Evolutionary conservation across 345 rosid species (phyloP), one percentile per base, ranked within the genome.

Genomic region (Eucalyptus marginata): DNA sequence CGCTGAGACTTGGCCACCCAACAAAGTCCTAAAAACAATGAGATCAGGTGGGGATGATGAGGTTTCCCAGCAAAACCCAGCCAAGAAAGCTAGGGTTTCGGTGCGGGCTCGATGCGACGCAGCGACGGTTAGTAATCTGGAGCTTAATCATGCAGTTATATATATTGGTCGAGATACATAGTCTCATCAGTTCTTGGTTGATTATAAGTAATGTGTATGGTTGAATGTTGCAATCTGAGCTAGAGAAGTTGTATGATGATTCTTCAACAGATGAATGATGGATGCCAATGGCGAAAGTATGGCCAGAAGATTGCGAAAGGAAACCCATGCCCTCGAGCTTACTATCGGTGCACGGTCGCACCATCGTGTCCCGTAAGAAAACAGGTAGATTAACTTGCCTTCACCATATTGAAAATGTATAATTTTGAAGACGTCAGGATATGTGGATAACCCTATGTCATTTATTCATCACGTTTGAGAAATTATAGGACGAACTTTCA

Each of bases 211-310:
- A 71, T 71, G 14, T 71, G 46, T 36, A 9, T n/a, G n/a, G 87
- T 51, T 51, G 62, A 50, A 71, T 86, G 44, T 14, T 86, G 31
- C 54, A 22, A 59, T 29, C 66, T 87, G 15, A 29, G 15, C 68
- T 58, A 56, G 49, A 36, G 12, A 11, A 36, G 50, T 64, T 36
- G 24, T 27, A 58, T 59, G 49, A 27, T 24, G 40, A 13, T 14
- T 90, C 80, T 90, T 76, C 84, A 40, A 76, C 84, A 97, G 99
- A 94, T 97, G 97, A 96, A 93, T 86, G 99, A 97, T 89, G 99
- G 99, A 22, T 97, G 99, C 88, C 99, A 96, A 84, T 97, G 99
- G 99, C 94, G 99, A 86, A 97, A 97, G 92, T 97, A 97, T 89
- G 99, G 99, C 29, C 99, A 97, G 87, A 97, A 97, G 91, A 95